Percentiles rank a stretch among this genome's conserved stretches.
phyloP scores from a whole-genome alignment of 352 stramenopile species.

The Pythium rhizo-oryzae region DNA sequence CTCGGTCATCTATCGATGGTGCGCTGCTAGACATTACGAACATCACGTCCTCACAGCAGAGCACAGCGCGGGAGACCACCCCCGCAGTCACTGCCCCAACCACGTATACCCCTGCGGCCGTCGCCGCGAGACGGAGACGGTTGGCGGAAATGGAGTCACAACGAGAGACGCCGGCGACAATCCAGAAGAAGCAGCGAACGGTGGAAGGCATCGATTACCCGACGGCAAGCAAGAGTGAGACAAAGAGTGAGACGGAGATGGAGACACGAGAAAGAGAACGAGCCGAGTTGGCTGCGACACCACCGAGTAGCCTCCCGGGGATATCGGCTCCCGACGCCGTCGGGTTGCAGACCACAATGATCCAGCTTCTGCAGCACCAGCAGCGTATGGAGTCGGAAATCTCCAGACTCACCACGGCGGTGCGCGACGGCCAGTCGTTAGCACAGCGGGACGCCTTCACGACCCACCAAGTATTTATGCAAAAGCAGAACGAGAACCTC shows the following conservation, averaged over 20 bases:
- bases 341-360: constrained; percentile 33
- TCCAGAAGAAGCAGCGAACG: constrained; percentile 9
- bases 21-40: constrained; percentile 75
- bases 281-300: too few relatives aligned
- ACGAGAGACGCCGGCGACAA: neutral
- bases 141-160: constrained; percentile 22
- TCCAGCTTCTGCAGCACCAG: constrained; percentile 35
- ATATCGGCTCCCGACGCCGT: constrained; percentile 17
- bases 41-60: constrained; percentile 21
- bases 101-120: constrained; percentile 20
- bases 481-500: constrained; percentile 30
- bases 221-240: constrained; percentile 5
- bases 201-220: neutral
- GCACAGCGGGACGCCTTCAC: constrained; percentile 18
- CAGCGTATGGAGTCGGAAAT: constrained; percentile 21
- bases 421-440: constrained; percentile 8
- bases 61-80: too few relatives aligned
- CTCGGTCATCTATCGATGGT: constrained; percentile 23
- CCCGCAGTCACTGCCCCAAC: neutral
- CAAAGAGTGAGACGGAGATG: constrained; percentile 4
- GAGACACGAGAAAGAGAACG: neutral
- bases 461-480: constrained; percentile 24
- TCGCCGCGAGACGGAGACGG: constrained; percentile 20
- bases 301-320: neutral
- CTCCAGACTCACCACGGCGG: neutral